A percentile compares a stretch with the other conserved stretches of the same genome.
Conservation (phyloP, 352 stramenopile species). For the Phytophthora tubulina region DNA sequence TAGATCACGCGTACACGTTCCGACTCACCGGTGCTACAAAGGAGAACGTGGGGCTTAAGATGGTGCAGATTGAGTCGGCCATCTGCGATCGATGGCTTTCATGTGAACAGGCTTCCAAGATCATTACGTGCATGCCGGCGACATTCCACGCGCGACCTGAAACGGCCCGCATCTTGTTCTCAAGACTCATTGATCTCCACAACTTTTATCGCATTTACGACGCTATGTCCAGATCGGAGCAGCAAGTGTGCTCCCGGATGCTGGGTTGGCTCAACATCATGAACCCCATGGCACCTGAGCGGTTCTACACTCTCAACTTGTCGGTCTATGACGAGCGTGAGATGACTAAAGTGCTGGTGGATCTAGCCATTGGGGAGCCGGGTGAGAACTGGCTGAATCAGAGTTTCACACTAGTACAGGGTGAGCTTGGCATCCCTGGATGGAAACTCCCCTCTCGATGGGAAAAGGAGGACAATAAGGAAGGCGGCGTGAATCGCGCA, state of each 20-base stretch:
- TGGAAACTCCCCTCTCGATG: conserved; percentile 85
- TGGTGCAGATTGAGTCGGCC: conserved; percentile 85
- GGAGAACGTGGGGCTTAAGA: conserved; percentile 77
- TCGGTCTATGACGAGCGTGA: conserved; percentile 80
- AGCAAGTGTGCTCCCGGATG: conserved; percentile 54
- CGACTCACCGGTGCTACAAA: conserved; percentile 62
- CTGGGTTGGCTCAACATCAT: conserved; percentile 87
- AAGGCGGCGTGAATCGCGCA: conserved; percentile 71
- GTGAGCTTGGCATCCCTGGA: conserved; percentile 72
- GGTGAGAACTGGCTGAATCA: conserved; percentile 90
- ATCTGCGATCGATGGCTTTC: conserved; percentile 85
- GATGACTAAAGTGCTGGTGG: conserved; percentile 83
- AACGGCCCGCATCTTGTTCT: conserved; percentile 79
- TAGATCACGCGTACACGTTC: conserved; percentile 52
- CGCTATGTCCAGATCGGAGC: conserved; percentile 53
- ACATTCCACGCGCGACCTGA: conserved; percentile 69
- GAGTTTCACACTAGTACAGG: conserved; percentile 60
- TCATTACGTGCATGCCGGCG: conserved; percentile 79
- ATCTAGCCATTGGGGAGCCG: conserved; percentile 80
- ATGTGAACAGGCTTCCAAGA: conserved; percentile 69
- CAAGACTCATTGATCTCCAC: conserved; percentile 74
- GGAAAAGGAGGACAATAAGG: conserved; percentile 82
- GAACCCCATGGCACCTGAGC: conserved; percentile 78
- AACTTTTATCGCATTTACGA: conserved; percentile 77
- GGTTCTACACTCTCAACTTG: conserved; percentile 75